A percentile compares a stretch with the other conserved stretches of the same genome.
These are phyloP conservation scores for Decorospora gaudefroyi DNA, from an alignment of 2,329 filamentous ascomycete species.

Conservation along the genomic window DNA sequence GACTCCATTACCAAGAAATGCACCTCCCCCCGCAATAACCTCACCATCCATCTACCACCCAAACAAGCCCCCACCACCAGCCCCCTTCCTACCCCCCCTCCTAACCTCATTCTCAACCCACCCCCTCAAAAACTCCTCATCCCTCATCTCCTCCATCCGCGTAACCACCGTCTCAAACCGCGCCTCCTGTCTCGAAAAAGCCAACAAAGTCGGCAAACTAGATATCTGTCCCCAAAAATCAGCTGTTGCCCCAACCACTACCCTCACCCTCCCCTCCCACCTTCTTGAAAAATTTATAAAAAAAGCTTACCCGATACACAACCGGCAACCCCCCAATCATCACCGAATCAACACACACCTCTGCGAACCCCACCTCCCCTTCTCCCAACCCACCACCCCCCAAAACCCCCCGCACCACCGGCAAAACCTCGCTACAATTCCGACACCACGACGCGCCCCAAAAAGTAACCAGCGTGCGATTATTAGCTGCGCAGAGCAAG, in stretches of 20 bases:
- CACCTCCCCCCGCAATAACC: no score
- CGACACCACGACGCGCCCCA: slow-evolving; percentile 57
- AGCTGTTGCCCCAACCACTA: no score
- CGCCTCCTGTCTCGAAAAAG: slow-evolving; percentile 56
- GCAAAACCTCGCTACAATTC: slow-evolving; percentile 51
- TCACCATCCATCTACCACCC: slow-evolving; percentile 31
- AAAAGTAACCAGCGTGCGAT: slow-evolving; percentile 54
- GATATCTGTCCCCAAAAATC: no score
- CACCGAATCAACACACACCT: slow-evolving; percentile 55
- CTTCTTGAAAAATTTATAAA: no score
- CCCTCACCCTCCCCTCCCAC: no score
- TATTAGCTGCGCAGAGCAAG: slow-evolving; percentile 53
- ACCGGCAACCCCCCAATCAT: slow-evolving; percentile 51
- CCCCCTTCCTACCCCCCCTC: slow-evolving; percentile 51
- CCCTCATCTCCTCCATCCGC: slow-evolving; percentile 53
- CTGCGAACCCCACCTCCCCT: slow-evolving; percentile 51
- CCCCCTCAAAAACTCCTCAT: slow-evolving; percentile 49
- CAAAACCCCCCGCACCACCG: slow-evolving; percentile 51
- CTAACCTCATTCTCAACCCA: slow-evolving; percentile 56
- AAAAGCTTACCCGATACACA: slow-evolving; percentile 48
- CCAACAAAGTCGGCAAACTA: slow-evolving; percentile 56
- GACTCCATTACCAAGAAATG: no score
- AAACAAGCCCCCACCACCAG: slow-evolving; percentile 53
- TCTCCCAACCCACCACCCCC: slow-evolving; percentile 53
- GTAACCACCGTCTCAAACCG: slow-evolving; percentile 54